Conservation (phyloP, 805 yeast species). For the Suhomyces sp. region DNA sequence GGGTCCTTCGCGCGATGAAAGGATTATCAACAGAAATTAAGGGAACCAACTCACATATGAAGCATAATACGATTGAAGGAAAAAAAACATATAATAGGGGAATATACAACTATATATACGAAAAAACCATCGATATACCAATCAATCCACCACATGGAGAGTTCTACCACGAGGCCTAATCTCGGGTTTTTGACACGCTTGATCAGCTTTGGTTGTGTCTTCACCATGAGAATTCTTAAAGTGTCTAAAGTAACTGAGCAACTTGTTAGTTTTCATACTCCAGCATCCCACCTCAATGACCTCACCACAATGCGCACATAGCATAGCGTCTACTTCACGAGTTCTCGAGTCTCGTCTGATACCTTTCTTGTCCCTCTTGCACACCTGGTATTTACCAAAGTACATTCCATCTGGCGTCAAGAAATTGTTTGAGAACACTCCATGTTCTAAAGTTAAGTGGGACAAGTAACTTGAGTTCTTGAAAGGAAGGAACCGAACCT, state of each 20-base stretch:
- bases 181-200: slow-evolving; percentile 4
- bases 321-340: slow-evolving; percentile 24
- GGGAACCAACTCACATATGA: no score
- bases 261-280: slow-evolving; percentile 27
- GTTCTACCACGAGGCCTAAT: slow-evolving; percentile 10
- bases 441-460: slow-evolving; percentile 36
- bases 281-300: slow-evolving; percentile 30
- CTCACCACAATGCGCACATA: slow-evolving; percentile 27
- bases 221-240: slow-evolving; percentile 20
- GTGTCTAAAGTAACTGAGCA: slow-evolving; percentile 30
- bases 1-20: slow-evolving; percentile 3
- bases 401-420: slow-evolving; percentile 32
- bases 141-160: slow-evolving; percentile 9
- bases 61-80: not conserved
- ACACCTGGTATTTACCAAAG: slow-evolving; percentile 25
- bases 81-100: not conserved
- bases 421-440: slow-evolving; percentile 30
- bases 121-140: not conserved
- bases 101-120: not conserved
- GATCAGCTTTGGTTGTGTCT: slow-evolving; percentile 5
- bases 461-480: slow-evolving; percentile 34
- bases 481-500: slow-evolving; percentile 29
- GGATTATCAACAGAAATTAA: slow-evolving; percentile 4
- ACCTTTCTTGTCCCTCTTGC: slow-evolving; percentile 14
- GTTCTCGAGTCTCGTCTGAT: slow-evolving; percentile 10